Evolutionary conservation across 495 filamentous ascomycete genomes (phyloP), one percentile per base, ranked within the genome.

Genomic region (Ascodesmis nigricans): DNA sequence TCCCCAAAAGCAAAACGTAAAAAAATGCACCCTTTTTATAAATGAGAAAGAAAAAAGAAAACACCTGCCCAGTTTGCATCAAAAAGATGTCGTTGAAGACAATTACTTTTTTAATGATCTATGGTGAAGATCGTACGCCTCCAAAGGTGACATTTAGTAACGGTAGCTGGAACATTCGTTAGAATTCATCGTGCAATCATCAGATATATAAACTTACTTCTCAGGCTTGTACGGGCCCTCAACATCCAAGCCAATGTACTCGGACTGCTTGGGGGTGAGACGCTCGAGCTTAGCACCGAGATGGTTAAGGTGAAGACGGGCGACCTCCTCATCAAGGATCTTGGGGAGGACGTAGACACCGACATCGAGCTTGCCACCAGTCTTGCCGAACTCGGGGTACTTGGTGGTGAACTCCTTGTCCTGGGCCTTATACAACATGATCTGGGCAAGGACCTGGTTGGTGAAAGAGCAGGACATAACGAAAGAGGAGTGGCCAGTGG

Each of bases 381-480:
- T 67, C 67, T 81, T 78, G 59, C 78, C 81, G 60, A 92, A 97
- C 61, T 93, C 87, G 51, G 78, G 65, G 61, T 95, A 93, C 67
- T 91, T 91, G 57, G 73, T 61, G 57, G 75, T 69, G 58, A 95
- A 97, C 33, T 60, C 75, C 52, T 64, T 66, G 50, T 97, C 84
- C 55, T 75, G 67, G 47, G 73, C 72, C 73, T 95, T 95, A 75
- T 62, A 97, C 43, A 97, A 67, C 65, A 91, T 77, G 61, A 97
- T 97, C 65, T 97, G 87, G 18, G 87, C 87, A 55, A 97, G 79
- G 44, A 93, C 87, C 69, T 97, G 87, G 73, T 97, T 97, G 66
- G 84, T 92, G 76, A 97, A 97, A 42, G 83, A 93, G 78, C 87
- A 97, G 45, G 80, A 91, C 87, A 97, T 52, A 69, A 97, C 87